Evolutionary conservation across 2,329 filamentous ascomycete genomes (phyloP), one percentile per base, ranked within the genome.

Genomic region (Aspergillus tanneri): DNA sequence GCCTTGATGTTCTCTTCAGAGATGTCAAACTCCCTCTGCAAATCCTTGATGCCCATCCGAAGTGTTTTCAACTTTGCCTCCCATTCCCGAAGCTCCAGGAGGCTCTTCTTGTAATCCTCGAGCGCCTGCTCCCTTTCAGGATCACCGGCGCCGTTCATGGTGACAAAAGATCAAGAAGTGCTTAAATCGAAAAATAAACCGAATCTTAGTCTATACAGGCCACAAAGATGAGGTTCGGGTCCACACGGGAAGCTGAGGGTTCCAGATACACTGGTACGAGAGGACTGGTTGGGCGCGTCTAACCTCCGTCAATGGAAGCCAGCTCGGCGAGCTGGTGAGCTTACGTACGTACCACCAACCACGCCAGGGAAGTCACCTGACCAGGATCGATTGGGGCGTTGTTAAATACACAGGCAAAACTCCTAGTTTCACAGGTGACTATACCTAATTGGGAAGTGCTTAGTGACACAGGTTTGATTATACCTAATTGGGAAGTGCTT

Each of bases 1-100:
- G 93, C 93, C 79, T 99, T 99, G 80, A 99, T 97, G 77, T 97
- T 97, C 59, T 99, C 95, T 71, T 99, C 93, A 45, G 93, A 97
- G 60, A 92, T 85, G 71, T 99, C 92, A 66, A 91, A 99, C 64
- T 97, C 91, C 67, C 88, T 90, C 70, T 96, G 90, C 46, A 97
- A 75, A 51, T 87, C 90, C 77, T 97, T 99, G 72, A 99, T 96
- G 61, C 96, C 93, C 74, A 96, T 78, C 55, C 93, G 88, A 63
- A 99, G 77, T 44, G 86, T 83, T 78, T 97, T 99, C 53, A 99
- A 83, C 80, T 97, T 99, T 43, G 92, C 87, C 74, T 99, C 95
- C 90, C 90, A 97, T 80, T 99, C 93, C 73, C 95, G 84, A 62
- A 95, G 95, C 73, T 99, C 92, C 65, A 96, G 81, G 63, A 92